phyloP scores from a whole-genome alignment of 495 filamentous ascomycete species.

The Neurospora sp. region DNA sequence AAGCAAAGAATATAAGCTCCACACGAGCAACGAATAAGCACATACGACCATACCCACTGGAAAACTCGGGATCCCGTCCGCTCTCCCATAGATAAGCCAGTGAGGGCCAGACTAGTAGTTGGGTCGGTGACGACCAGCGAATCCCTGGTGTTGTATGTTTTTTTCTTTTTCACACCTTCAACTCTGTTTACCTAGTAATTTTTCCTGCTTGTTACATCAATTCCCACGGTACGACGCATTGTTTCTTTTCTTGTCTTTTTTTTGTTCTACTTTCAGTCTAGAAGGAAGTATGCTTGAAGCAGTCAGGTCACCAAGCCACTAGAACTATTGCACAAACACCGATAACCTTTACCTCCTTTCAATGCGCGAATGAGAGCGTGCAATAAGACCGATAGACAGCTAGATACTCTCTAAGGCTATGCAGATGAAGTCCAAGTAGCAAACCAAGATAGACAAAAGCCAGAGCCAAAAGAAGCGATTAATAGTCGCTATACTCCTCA shows the following conservation, averaged over 20 bases:
- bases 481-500: slow-evolving; percentile 4
- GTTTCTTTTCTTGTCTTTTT: background rate
- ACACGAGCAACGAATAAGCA: background rate
- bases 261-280: background rate
- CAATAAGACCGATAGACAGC: background rate
- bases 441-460: background rate
- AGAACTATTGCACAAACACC: background rate
- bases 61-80: slow-evolving; percentile 43
- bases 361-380: background rate
- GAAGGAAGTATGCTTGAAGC: background rate
- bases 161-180: no score
- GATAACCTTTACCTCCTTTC: background rate
- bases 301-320: background rate
- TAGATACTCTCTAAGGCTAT: background rate
- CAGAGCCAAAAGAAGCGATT: background rate
- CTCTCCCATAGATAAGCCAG: slow-evolving; percentile 37
- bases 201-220: background rate
- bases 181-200: no score
- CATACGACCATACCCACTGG: slow-evolving; percentile 4
- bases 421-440: background rate
- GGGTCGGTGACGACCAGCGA: slow-evolving; percentile 25
- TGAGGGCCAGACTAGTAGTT: slow-evolving; percentile 20
- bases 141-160: slow-evolving; percentile 25
- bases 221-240: no score
- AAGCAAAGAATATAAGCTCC: background rate